phyloP scores from a whole-genome alignment of 2,329 filamentous ascomycete genomes.

The Apiospora marii region DNA sequence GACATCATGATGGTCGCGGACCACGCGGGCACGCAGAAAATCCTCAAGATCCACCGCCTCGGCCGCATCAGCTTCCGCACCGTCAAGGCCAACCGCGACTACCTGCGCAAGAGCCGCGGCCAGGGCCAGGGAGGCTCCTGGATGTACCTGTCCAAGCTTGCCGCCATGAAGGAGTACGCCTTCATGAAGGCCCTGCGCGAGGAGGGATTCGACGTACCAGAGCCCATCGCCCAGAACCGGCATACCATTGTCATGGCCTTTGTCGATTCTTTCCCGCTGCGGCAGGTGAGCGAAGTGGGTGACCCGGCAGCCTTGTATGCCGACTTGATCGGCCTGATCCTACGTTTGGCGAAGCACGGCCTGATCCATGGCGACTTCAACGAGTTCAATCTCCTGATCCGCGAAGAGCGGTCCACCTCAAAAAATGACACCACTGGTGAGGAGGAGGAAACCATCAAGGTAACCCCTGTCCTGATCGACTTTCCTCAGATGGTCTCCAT shows the following conservation, averaged over 20 bases:
- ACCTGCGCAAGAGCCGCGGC: slow-evolving; percentile 74
- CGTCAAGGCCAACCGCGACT: slow-evolving; percentile 95
- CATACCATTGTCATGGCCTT: slow-evolving; percentile 97
- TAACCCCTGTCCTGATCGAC: slow-evolving; percentile 90
- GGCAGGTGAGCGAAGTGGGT: slow-evolving; percentile 85
- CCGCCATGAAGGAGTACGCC: slow-evolving; percentile 91
- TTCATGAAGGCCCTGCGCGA: slow-evolving; percentile 89
- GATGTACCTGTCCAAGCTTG: slow-evolving; percentile 97
- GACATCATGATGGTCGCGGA: slow-evolving; percentile 95
- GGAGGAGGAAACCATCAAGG: slow-evolving; percentile 50
- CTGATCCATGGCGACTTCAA: slow-evolving; percentile 99
- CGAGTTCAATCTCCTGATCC: slow-evolving; percentile 97
- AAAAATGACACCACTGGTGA: slow-evolving; percentile 18
- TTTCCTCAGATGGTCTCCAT: slow-evolving; percentile 99
- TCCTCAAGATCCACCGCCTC: slow-evolving; percentile 95
- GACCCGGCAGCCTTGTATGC: slow-evolving; percentile 87
- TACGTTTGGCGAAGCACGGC: slow-evolving; percentile 83
- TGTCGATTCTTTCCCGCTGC: slow-evolving; percentile 89
- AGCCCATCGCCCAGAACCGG: slow-evolving; percentile 86
- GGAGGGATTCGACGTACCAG: slow-evolving; percentile 88
- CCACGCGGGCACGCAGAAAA: slow-evolving; percentile 75
- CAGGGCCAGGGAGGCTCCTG: slow-evolving; percentile 75
- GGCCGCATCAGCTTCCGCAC: slow-evolving; percentile 97
- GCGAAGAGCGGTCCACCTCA: slow-evolving; percentile 64
- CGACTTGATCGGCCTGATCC: slow-evolving; percentile 87